Evolutionary conservation across 2,329 filamentous ascomycete genomes (phyloP).

Genomic region (Aureobasidium leucospermi): DNA sequence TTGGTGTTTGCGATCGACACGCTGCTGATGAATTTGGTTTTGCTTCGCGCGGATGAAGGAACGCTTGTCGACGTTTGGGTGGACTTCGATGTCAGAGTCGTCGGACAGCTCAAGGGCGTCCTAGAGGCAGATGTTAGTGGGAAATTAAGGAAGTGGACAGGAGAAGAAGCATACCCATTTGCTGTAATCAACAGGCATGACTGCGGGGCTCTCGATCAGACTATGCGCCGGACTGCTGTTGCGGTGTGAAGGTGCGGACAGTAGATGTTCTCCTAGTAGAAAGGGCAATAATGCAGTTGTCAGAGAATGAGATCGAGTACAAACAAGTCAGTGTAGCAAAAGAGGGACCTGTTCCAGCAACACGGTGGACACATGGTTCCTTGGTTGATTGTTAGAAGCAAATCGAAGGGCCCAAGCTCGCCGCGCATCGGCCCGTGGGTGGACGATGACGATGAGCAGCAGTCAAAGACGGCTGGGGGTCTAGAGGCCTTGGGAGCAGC

Average conservation of each 20-base stretch:
- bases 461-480: neutral
- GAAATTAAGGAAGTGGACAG: neutral
- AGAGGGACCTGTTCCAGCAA: too few species aligned
- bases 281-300: neutral
- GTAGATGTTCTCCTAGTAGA: neutral
- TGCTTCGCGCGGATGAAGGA: slow-evolving; percentile 99
- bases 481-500: neutral
- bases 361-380: too few species aligned
- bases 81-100: slow-evolving; percentile 95
- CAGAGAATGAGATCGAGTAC: neutral
- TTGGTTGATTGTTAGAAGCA: neutral
- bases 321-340: neutral
- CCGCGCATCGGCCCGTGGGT: neutral
- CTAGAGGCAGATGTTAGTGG: slow-evolving; percentile 32
- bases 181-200: slow-evolving; percentile 60
- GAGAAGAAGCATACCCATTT: slow-evolving; percentile 52
- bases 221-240: neutral
- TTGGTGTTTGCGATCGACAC: slow-evolving; percentile 74
- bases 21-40: slow-evolving; percentile 89
- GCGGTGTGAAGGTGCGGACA: neutral
- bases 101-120: slow-evolving; percentile 94
- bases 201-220: neutral
- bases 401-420: neutral
- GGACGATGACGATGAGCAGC: neutral
- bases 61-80: slow-evolving; percentile 96